Evolutionary conservation across 2,329 filamentous ascomycete genomes (phyloP).

Genomic region (Pseudocercospora pini-densiflorae): DNA sequence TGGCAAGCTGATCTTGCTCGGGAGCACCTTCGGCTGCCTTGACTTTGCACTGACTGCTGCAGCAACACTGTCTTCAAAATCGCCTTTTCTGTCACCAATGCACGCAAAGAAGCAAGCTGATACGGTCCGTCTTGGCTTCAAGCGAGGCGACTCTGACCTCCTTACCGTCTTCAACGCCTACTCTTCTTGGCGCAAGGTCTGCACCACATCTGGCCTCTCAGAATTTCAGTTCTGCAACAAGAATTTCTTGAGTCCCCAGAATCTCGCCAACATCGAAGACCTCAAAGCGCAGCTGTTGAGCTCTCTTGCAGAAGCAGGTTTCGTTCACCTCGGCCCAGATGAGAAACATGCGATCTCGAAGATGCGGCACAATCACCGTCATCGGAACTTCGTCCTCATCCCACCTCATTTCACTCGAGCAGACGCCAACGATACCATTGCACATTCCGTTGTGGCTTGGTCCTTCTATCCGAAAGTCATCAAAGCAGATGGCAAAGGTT

Average conservation of each 20-base stretch:
- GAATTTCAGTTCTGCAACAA: slow-evolving; percentile 93
- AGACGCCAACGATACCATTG: slow-evolving; percentile 77
- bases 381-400: slow-evolving; percentile 81
- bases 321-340: slow-evolving; percentile 73
- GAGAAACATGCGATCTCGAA: slow-evolving; percentile 73
- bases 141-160: slow-evolving; percentile 85
- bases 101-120: slow-evolving; percentile 83
- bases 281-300: slow-evolving; percentile 89
- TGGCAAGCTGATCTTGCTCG: slow-evolving; percentile 88
- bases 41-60: slow-evolving; percentile 92
- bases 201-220: slow-evolving; percentile 69
- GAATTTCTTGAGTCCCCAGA: slow-evolving; percentile 90
- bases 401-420: slow-evolving; percentile 75
- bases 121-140: slow-evolving; percentile 76
- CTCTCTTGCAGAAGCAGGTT: slow-evolving; percentile 82
- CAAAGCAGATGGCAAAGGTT: slow-evolving; percentile 80
- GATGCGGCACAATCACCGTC: slow-evolving; percentile 65
- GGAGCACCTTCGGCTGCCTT: slow-evolving; percentile 84
- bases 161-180: slow-evolving; percentile 96
- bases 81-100: slow-evolving; percentile 86
- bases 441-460: slow-evolving; percentile 84
- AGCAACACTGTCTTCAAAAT: slow-evolving; percentile 92
- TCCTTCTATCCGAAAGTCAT: slow-evolving; percentile 96
- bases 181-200: slow-evolving; percentile 81
- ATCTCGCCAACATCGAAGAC: slow-evolving; percentile 89